Evolutionary conservation across 2,329 filamentous ascomycete genomes (phyloP).

Genomic region (Calonectria crousiana): DNA sequence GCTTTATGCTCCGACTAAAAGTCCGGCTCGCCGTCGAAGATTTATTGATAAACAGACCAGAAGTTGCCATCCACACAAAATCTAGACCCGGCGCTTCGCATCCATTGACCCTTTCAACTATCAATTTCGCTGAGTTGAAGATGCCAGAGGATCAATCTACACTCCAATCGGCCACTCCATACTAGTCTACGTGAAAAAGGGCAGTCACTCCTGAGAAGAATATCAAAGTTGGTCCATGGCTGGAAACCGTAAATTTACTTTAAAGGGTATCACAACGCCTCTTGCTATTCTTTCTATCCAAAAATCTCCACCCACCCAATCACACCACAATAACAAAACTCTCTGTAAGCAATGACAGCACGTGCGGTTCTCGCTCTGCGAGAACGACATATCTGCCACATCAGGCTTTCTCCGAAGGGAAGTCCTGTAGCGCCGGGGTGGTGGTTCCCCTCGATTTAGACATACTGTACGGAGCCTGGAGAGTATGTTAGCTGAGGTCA

Average conservation of each 20-base stretch:
- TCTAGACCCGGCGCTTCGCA: background rate
- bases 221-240: background rate
- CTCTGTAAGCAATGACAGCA: background rate
- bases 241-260: background rate
- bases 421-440: slow-evolving; percentile 65
- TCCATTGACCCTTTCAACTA: background rate
- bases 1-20: background rate
- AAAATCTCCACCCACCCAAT: background rate
- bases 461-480: slow-evolving; percentile 80
- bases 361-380: background rate
- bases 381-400: background rate
- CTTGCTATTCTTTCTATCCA: background rate
- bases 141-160: background rate
- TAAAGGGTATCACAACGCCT: slow-evolving; percentile 3
- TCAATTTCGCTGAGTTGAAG: background rate
- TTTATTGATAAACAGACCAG: background rate
- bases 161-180: background rate
- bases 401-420: slow-evolving; percentile 45
- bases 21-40: background rate
- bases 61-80: background rate
- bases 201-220: background rate
- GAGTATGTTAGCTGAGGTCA: slow-evolving; percentile 28
- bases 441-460: slow-evolving; percentile 72
- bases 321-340: background rate
- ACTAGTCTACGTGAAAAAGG: background rate